Evolutionary conservation across 106 monocot species (phyloP).

Genomic region (Ottelia alismoides): DNA sequence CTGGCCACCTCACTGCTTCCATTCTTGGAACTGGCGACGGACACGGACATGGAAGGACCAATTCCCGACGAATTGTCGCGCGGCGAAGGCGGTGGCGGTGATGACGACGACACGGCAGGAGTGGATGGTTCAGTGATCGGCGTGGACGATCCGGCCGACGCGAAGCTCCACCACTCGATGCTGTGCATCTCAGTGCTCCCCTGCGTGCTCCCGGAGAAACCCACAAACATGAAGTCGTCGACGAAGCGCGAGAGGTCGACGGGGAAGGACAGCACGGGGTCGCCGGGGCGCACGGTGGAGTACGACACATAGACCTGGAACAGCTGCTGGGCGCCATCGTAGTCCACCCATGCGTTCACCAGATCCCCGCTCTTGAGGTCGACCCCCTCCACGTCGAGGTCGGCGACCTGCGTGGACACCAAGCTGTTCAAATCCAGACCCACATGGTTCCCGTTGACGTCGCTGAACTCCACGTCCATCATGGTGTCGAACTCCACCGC

Average conservation of each 20-base stretch:
- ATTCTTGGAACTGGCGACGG: no score
- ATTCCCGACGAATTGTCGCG: no score
- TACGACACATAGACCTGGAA: slow-evolving; percentile 66
- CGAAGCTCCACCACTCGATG: slow-evolving; percentile 93
- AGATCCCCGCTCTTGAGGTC: slow-evolving; percentile 59
- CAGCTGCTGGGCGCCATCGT: slow-evolving; percentile 12
- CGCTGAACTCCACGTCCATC: slow-evolving; percentile 72
- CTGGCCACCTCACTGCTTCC: no score
- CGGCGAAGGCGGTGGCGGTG: slow-evolving; percentile 7
- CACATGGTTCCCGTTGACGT: slow-evolving; percentile 84
- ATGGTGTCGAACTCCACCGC: slow-evolving; percentile 89
- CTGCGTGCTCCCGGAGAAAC: slow-evolving; percentile 90
- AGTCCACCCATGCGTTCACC: slow-evolving; percentile 76
- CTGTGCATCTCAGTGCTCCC: slow-evolving; percentile 90
- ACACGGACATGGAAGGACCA: slow-evolving; percentile 9
- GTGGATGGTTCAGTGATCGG: not conserved
- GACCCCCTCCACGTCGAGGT: slow-evolving; percentile 45
- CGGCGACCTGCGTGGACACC: slow-evolving; percentile 49
- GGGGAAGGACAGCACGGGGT: slow-evolving; percentile 44
- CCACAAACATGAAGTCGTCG: slow-evolving; percentile 55
- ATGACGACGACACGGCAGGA: no score
- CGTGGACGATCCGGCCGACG: slow-evolving; percentile 19
- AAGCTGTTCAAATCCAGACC: slow-evolving; percentile 68
- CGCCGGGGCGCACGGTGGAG: slow-evolving; percentile 39
- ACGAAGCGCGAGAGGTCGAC: slow-evolving; percentile 40